Conservation (phyloP, 148 eudicot species). For the Drosera capensis region DNA sequence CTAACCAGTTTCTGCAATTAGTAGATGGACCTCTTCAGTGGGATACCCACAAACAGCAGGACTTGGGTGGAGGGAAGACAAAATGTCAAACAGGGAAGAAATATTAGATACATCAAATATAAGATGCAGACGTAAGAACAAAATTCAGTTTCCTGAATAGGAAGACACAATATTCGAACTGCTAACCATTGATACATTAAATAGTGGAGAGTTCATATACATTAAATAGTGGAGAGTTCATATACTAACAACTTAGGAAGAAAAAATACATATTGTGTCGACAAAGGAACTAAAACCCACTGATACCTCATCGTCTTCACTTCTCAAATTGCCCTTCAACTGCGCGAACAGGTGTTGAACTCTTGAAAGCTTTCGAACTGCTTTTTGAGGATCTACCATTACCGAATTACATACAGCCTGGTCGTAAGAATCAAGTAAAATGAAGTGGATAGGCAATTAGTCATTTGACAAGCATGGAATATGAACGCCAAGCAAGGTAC, state of each 20-base stretch:
- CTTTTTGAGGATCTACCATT: constrained; percentile 61
- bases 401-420: constrained; percentile 62
- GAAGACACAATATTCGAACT: too few species aligned
- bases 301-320: constrained; percentile 93
- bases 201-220: too few species aligned
- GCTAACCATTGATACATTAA: too few species aligned
- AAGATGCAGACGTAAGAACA: not conserved
- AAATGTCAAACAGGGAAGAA: constrained; percentile 50
- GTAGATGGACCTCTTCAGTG: constrained; percentile 59
- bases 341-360: constrained; percentile 87
- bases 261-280: too few species aligned
- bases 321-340: constrained; percentile 50
- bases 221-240: too few species aligned
- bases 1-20: constrained; percentile 82
- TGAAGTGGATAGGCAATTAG: not conserved
- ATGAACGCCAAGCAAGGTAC: not conserved
- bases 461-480: not conserved
- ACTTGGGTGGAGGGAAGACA: constrained; percentile 83
- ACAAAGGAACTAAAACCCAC: not conserved
- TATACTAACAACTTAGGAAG: too few species aligned
- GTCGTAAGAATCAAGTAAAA: constrained; percentile 2
- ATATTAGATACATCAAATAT: not conserved
- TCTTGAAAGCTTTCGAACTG: constrained; percentile 76
- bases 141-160: too few species aligned
- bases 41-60: constrained; percentile 99